phyloP scores from a whole-genome alignment of 1,139 yeast genomes.

The Lodderomyces oxycetoniae region DNA sequence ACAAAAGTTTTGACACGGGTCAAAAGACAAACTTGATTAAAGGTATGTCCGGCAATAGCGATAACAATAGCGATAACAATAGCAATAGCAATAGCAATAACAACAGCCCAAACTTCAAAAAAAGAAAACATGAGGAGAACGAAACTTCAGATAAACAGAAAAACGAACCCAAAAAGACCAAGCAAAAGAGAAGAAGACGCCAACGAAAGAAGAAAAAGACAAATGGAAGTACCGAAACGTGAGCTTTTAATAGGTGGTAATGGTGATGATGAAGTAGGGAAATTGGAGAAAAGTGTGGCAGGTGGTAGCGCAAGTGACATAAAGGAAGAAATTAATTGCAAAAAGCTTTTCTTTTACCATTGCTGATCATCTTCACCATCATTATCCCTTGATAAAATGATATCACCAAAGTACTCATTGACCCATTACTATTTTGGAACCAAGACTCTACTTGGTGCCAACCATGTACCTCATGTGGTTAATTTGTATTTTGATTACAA shows the following conservation, averaged over 20 bases:
- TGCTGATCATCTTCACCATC: not conserved
- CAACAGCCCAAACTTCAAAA: no score
- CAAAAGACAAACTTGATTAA: not conserved
- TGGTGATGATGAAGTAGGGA: not conserved
- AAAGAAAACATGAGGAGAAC: no score
- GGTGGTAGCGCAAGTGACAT: not conserved
- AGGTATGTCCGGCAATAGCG: no score
- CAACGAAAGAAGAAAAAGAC: no score
- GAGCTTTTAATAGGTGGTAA: not conserved
- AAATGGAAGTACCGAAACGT: no score
- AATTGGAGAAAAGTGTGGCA: not conserved
- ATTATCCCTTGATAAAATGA: slow-evolving; percentile 18
- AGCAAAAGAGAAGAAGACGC: no score
- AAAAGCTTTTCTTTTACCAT: not conserved
- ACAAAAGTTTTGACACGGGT: slow-evolving; percentile 1
- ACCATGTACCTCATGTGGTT: slow-evolving; percentile 29
- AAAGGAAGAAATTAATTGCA: not conserved
- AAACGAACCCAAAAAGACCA: no score
- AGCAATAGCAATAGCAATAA: no score
- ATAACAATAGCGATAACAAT: no score
- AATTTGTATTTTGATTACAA: slow-evolving; percentile 69
- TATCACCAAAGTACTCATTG: slow-evolving; percentile 38
- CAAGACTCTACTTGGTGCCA: slow-evolving; percentile 18
- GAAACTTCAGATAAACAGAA: no score
- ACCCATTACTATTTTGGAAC: slow-evolving; percentile 33